A percentile compares a stretch with the other conserved stretches of the same genome.
Conservation (phyloP, 1,284 basidiomycete species). For the Taiwanofungus camphoratus region DNA sequence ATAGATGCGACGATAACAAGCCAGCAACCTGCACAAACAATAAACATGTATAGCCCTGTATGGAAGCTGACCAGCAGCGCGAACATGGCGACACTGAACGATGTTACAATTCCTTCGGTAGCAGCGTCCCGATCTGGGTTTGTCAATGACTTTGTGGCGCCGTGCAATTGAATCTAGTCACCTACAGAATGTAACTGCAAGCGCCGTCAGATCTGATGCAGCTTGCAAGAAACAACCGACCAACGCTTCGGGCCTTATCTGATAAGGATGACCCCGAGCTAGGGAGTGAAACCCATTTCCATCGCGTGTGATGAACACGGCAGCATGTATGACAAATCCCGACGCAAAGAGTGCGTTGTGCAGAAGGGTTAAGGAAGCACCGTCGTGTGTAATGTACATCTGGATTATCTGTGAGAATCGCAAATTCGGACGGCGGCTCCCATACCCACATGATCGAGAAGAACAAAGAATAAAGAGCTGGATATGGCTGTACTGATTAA, state of each 20-base stretch:
- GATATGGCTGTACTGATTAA: conserved; percentile 7
- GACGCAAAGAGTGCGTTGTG: conserved; percentile 16
- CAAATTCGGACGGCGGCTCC: background rate
- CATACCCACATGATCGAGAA: conserved; percentile 8
- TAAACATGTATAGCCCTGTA: conserved; percentile 5
- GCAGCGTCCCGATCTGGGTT: conserved; percentile 16
- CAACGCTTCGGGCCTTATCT: no score
- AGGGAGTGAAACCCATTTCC: no score
- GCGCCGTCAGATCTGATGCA: conserved; percentile 9
- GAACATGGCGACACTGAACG: conserved; percentile 13
- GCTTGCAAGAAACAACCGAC: conserved; percentile 10
- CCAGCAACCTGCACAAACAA: conserved; percentile 14
- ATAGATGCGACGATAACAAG: conserved; percentile 15
- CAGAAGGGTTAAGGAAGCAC: conserved; percentile 11
- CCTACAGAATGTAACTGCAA: conserved; percentile 20
- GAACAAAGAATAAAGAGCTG: conserved; percentile 3
- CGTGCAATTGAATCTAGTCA: background rate
- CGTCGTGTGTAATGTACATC: conserved; percentile 8
- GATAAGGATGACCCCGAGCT: no score
- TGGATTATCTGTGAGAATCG: background rate
- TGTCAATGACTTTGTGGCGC: background rate
- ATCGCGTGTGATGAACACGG: conserved; percentile 1
- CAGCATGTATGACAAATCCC: conserved; percentile 10
- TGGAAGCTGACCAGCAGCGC: conserved; percentile 12
- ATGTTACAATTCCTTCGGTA: conserved; percentile 16